Evolutionary conservation across 176 grass and related monocot species (phyloP).

Genomic region (Lolium perenne): DNA sequence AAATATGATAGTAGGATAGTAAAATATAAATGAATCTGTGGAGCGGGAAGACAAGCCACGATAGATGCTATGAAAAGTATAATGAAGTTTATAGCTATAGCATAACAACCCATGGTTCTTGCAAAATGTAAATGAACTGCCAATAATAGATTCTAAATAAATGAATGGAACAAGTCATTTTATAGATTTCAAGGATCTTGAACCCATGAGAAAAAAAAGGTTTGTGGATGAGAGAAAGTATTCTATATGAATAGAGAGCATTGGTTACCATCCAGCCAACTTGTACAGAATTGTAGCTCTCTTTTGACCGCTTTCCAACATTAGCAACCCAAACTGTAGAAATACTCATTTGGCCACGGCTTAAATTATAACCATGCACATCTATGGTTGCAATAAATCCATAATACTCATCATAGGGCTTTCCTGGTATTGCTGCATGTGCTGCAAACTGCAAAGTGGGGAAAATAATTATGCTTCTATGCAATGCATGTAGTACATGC

Average conservation of each 20-base stretch:
- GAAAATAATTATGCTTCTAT: not conserved
- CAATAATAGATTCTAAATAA: too few species aligned
- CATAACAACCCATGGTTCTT: too few species aligned
- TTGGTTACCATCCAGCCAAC: not conserved
- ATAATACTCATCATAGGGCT: not conserved
- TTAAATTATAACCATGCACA: not conserved
- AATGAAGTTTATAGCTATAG: too few species aligned
- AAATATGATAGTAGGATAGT: too few species aligned
- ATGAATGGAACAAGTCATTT: too few species aligned
- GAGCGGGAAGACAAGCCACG: too few species aligned
- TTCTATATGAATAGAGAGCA: not conserved
- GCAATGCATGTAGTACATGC: not conserved
- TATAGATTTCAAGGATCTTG: too few species aligned
- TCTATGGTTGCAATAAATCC: not conserved
- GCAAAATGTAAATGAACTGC: too few species aligned
- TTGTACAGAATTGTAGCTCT: not conserved
- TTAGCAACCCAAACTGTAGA: not conserved
- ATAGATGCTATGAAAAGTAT: too few species aligned
- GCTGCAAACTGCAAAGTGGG: not conserved
- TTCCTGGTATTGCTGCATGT: not conserved
- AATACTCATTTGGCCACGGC: not conserved
- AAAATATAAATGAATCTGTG: too few species aligned
- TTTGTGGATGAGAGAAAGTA: too few species aligned
- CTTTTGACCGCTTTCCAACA: not conserved
- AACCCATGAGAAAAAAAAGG: too few species aligned